phyloP scores from a whole-genome alignment of 768 basidiomycete species.

The Lyophyllum semitale region DNA sequence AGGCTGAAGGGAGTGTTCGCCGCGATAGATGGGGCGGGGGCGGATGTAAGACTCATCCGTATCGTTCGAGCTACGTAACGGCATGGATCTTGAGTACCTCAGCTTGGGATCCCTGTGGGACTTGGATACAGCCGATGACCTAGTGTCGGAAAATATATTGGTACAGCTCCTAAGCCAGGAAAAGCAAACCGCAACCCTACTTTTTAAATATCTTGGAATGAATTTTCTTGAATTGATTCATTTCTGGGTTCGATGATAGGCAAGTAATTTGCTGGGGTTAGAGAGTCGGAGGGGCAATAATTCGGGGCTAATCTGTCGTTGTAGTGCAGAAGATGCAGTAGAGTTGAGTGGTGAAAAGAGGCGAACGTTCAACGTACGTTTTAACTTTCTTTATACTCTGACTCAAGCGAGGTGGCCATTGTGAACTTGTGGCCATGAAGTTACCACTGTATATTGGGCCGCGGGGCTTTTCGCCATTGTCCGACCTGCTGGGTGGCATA shows the following conservation, averaged over 20 bases:
- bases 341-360: neutral
- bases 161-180: no score
- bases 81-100: constrained; percentile 23
- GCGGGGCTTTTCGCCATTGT: neutral
- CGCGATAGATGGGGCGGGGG: constrained; percentile 11
- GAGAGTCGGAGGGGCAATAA: neutral
- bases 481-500: neutral
- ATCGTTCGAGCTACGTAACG: constrained; percentile 20
- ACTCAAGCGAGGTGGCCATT: neutral
- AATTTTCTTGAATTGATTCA: constrained; percentile 20
- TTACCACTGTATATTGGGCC: neutral
- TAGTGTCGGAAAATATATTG: neutral
- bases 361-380: neutral
- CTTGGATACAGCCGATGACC: constrained; percentile 4
- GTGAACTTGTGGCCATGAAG: neutral
- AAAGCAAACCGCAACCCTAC: neutral
- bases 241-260: neutral
- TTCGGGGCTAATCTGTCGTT: neutral
- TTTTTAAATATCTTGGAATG: constrained; percentile 16
- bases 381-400: neutral
- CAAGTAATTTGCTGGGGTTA: neutral
- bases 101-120: constrained; percentile 11
- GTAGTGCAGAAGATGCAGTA: neutral
- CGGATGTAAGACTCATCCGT: constrained; percentile 15
- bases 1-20: constrained; percentile 11